phyloP scores from a whole-genome alignment of 2,329 filamentous ascomycete species.

The Talaromyces funiculosus region DNA sequence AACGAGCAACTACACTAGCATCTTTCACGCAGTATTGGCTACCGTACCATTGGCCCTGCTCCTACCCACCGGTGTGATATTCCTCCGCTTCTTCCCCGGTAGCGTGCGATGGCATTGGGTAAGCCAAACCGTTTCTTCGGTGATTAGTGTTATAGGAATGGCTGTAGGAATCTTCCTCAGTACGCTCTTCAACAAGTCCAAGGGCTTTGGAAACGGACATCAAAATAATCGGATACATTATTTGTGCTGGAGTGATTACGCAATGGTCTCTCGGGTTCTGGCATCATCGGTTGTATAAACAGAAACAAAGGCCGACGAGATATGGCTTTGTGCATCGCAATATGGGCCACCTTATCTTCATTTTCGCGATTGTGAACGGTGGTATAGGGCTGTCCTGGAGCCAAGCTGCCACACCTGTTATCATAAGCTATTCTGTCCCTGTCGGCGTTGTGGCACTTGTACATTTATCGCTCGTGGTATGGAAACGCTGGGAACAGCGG shows the following conservation, averaged over 20 bases:
- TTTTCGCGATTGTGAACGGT: neutral
- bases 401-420: conserved; percentile 1
- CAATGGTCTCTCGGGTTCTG: conserved; percentile 7
- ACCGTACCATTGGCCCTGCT: conserved; percentile 3
- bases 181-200: conserved; percentile 6
- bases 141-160: conserved; percentile 2
- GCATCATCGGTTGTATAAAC: conserved; percentile 9
- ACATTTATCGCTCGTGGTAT: conserved; percentile 5
- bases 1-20: conserved; percentile 1
- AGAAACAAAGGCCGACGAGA: neutral
- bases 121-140: conserved; percentile 4
- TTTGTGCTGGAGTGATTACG: neutral
- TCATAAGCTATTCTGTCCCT: conserved; percentile 5
- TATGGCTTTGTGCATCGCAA: conserved; percentile 6
- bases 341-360: conserved; percentile 2
- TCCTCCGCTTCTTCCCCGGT: conserved; percentile 4
- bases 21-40: conserved; percentile 5
- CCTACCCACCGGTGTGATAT: conserved; percentile 1
- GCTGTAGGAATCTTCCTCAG: neutral
- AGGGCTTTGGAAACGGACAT: neutral
- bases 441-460: neutral
- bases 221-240: conserved; percentile 5
- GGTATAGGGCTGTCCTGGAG: conserved; percentile 7
- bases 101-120: conserved; percentile 9
- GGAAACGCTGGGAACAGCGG: conserved; percentile 7